Base-by-base conservation (phyloP, 2,329 filamentous ascomycete genomes). In the Alternaria conjuncta region DNA sequence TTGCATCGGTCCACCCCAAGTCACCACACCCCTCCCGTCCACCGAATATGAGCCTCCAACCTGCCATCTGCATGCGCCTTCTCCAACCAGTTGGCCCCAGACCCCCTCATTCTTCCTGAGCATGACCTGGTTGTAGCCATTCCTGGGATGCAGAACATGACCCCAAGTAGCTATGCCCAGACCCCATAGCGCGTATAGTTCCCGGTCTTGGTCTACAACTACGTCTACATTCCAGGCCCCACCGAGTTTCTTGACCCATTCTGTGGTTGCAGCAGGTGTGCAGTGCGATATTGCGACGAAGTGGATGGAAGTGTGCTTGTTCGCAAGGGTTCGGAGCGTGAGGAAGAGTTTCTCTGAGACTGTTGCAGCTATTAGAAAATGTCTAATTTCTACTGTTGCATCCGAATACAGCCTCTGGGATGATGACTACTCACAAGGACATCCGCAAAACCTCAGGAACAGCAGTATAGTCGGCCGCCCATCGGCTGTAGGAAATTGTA, bases 211-310 rank as follows among this genome's bases (percentile, higher is more conserved):
- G 77, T 89, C 87, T 60, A 88, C 77, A 60, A 89, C 75, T 3
- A 89, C 75, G 65, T 86, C 82, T 28, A 89, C 82, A 73, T 82
- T 84, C 85, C 87, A 87, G 13, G 85, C 80, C 62, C 87, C 87
- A 73, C 87, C 87, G 12, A 89, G 75, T 18, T 87, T 80, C 66
- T 86, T 84, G 49, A 88, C 71, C 87, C 87, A 89, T 66, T 85
- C 86, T 41, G 82, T 76, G 1, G 87, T 89, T 28, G 87, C 86
- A 21, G 82, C 79, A 5, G 81, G 76, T 9, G 87, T 88, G 43
- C 87, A 85, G 78, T 89, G 87, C 23, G 87, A 89, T 55, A 89
- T 81, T 66, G 87, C 87, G 60, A 89, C 81, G 79, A 86, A 89
- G 61, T 82, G 82, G 11, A 89, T 79, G 45, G 79, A 78, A 55